Evolutionary conservation across 2,329 filamentous ascomycete genomes (phyloP).

Genomic region (Aspergillus versicolor): DNA sequence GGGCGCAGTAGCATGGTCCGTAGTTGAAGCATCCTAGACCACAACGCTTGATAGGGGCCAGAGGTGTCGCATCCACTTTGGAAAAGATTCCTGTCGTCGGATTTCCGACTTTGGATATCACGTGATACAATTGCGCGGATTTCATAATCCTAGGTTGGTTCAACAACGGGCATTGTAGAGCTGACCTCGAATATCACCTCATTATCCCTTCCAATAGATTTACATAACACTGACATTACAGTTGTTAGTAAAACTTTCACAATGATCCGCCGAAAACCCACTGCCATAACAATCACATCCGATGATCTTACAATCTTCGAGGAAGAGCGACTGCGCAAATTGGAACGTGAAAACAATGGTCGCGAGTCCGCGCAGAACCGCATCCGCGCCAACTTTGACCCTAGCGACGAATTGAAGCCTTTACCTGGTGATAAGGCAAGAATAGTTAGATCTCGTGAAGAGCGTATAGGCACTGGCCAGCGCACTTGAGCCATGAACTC

Average conservation of each 20-base stretch:
- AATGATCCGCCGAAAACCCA: slow-evolving; percentile 54
- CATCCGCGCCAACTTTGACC: slow-evolving; percentile 37
- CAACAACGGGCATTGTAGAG: no score
- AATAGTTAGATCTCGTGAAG: slow-evolving; percentile 47
- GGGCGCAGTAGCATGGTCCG: slow-evolving; percentile 13
- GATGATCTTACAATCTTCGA: slow-evolving; percentile 51
- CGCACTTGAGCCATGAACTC: slow-evolving; percentile 4
- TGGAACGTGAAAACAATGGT: slow-evolving; percentile 27
- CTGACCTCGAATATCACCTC: background rate
- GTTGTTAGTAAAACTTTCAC: slow-evolving; percentile 4
- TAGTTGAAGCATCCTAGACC: slow-evolving; percentile 29
- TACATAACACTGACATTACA: background rate
- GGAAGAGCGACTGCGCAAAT: slow-evolving; percentile 38
- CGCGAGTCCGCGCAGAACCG: slow-evolving; percentile 21
- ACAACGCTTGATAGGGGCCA: background rate
- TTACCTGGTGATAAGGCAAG: slow-evolving; percentile 50
- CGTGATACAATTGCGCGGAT: background rate
- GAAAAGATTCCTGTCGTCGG: background rate
- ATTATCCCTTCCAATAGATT: background rate
- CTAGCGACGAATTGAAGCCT: slow-evolving; percentile 52
- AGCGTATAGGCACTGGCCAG: slow-evolving; percentile 43
- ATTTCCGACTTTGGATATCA: slow-evolving; percentile 1
- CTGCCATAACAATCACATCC: slow-evolving; percentile 49
- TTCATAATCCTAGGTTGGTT: no score
- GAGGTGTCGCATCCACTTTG: background rate